These are phyloP conservation scores for Boeremia exigua DNA, from an alignment of 2,329 filamentous ascomycete genomes.

Conservation along the genomic window DNA sequence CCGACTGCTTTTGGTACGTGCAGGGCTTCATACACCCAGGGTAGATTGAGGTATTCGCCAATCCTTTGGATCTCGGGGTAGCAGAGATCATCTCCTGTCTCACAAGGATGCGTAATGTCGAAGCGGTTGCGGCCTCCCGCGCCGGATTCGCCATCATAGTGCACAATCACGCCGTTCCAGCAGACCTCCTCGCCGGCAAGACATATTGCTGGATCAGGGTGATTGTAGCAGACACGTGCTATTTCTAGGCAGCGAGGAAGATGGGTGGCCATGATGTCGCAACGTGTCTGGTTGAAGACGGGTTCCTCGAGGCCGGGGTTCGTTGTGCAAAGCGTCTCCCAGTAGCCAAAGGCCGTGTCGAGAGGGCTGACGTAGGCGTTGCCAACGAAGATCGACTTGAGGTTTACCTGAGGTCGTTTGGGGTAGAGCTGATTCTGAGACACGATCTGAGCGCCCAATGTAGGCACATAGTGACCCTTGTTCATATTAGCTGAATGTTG, in stretches of 20 bases:
- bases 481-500: slow-evolving; percentile 10
- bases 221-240: slow-evolving; percentile 47
- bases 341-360: slow-evolving; percentile 53
- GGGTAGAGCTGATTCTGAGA: slow-evolving; percentile 53
- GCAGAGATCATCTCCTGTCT: slow-evolving; percentile 47
- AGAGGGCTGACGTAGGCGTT: slow-evolving; percentile 55
- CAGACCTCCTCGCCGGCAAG: slow-evolving; percentile 47
- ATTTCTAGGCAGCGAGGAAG: slow-evolving; percentile 56
- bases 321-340: slow-evolving; percentile 56
- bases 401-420: slow-evolving; percentile 49
- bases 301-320: slow-evolving; percentile 52
- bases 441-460: slow-evolving; percentile 53
- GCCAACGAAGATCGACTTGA: slow-evolving; percentile 55
- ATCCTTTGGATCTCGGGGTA: slow-evolving; percentile 43
- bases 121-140: slow-evolving; percentile 52
- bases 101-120: slow-evolving; percentile 52
- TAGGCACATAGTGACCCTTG: slow-evolving; percentile 58
- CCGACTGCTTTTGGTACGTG: slow-evolving; percentile 40
- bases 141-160: slow-evolving; percentile 52
- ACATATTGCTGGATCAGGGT: slow-evolving; percentile 53
- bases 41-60: slow-evolving; percentile 43
- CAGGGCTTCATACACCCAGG: slow-evolving; percentile 42
- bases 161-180: slow-evolving; percentile 47
- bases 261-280: slow-evolving; percentile 54
- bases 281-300: slow-evolving; percentile 55